Conservation (phyloP, 306 rosid genomes). For the Vigna hirtella region DNA sequence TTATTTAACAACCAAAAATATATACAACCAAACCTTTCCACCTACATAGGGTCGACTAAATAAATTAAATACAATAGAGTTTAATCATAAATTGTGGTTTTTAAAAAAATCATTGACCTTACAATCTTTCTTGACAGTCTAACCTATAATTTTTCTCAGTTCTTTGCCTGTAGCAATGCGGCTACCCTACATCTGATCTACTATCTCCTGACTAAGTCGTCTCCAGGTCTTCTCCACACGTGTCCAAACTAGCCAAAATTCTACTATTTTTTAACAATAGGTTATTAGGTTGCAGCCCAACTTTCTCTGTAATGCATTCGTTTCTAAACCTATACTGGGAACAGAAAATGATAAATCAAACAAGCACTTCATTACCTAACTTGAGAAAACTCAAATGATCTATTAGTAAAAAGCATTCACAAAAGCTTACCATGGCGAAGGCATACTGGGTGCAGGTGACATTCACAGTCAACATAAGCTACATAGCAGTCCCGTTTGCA, state of each 20-base stretch:
- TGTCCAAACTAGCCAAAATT: neutral
- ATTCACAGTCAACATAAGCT: constrained; percentile 67
- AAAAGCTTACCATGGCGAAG: constrained; percentile 73
- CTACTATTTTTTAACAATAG: neutral
- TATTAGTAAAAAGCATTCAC: neutral
- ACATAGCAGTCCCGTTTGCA: constrained; percentile 81
- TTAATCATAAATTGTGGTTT: neutral
- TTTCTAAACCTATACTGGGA: neutral
- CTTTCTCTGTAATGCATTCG: neutral
- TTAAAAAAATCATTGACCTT: neutral
- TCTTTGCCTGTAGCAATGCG: neutral
- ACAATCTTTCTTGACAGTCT: neutral
- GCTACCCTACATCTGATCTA: no score
- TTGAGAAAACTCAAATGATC: constrained; percentile 3
- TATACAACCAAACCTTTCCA: neutral
- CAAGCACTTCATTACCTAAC: neutral
- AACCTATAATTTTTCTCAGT: neutral
- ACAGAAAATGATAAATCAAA: constrained; percentile 18
- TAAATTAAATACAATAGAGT: neutral
- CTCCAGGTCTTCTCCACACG: neutral
- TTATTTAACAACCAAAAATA: constrained; percentile 12
- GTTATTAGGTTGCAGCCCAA: neutral
- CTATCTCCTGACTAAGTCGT: no score
- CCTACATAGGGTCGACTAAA: neutral
- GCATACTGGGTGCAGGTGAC: constrained; percentile 70